Conservation (phyloP, 352 stramenopile species). For the Pythium guiyangense region DNA sequence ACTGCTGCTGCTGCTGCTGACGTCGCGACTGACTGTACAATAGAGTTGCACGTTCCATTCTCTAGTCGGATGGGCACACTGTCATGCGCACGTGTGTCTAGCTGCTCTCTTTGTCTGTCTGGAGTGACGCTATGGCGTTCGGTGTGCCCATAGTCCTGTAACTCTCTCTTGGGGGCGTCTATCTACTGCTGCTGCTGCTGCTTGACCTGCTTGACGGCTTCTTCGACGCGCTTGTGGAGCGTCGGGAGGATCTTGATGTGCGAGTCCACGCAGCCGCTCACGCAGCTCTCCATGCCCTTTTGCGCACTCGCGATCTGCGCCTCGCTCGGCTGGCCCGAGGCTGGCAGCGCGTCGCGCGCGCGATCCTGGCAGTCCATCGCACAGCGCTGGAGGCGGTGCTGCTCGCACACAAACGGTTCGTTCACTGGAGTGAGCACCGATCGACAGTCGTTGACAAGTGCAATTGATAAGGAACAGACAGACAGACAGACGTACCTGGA, state of each 20-base stretch:
- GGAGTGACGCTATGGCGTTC: too few relatives aligned
- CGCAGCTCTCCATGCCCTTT: constrained; percentile 75
- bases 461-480: background rate
- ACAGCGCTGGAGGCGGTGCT: constrained; percentile 80
- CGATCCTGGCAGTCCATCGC: constrained; percentile 87
- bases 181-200: constrained; percentile 24
- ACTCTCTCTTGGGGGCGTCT: background rate
- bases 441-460: too few relatives aligned
- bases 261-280: constrained; percentile 59
- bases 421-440: background rate
- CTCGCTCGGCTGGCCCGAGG: constrained; percentile 58
- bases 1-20: background rate
- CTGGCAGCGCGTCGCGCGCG: constrained; percentile 60
- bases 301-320: constrained; percentile 60
- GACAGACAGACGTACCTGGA: constrained; percentile 34
- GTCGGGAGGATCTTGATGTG: constrained; percentile 76
- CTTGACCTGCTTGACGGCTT: constrained; percentile 70
- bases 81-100: too few relatives aligned
- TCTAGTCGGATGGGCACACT: background rate
- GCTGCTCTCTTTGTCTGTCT: too few relatives aligned
- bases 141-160: too few relatives aligned
- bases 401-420: background rate
- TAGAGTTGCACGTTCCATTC: background rate
- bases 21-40: background rate
- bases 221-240: constrained; percentile 65